Percentiles rank a stretch among this genome's conserved stretches.
Conservation (phyloP, 139 green algal genomes). For the Picocystis salinarum region DNA sequence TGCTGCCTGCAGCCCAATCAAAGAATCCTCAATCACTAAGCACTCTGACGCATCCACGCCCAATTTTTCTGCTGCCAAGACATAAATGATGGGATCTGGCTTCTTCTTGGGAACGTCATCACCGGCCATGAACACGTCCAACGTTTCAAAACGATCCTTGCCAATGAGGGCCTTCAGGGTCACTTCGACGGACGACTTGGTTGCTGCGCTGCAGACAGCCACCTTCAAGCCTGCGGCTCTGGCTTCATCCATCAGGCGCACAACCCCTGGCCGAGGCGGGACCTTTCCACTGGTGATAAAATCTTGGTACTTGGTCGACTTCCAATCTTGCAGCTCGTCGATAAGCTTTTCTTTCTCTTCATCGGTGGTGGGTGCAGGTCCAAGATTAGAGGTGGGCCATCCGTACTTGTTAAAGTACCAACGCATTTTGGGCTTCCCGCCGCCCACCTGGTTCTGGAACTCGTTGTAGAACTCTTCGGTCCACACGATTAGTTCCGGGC, state of each 20-base stretch:
- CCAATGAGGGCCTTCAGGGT: conserved; percentile 59
- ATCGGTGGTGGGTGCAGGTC: conserved; percentile 27
- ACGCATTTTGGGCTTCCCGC: conserved; percentile 90
- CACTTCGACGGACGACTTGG: conserved; percentile 60
- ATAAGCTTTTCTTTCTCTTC: conserved; percentile 48
- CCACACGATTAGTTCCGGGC: conserved; percentile 33
- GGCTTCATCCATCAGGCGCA: conserved; percentile 66
- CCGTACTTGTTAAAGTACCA: conserved; percentile 58
- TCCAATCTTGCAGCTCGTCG: conserved; percentile 70
- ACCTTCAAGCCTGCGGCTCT: conserved; percentile 33
- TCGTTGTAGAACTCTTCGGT: conserved; percentile 63
- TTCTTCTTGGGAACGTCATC: conserved; percentile 52
- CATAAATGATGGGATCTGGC: conserved; percentile 59
- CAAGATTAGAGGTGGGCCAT: conserved; percentile 49
- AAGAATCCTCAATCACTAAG: conserved; percentile 26
- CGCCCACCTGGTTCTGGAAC: conserved; percentile 63
- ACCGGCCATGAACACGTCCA: conserved; percentile 75
- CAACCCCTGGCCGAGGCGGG: conserved; percentile 37
- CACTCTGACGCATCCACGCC: conserved; percentile 11
- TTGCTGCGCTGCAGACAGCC: conserved; percentile 71
- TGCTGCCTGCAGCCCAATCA: conserved; percentile 24
- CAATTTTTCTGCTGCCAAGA: conserved; percentile 14
- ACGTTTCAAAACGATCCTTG: conserved; percentile 35
- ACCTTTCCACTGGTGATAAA: conserved; percentile 24
- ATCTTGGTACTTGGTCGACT: conserved; percentile 51